Evolutionary conservation across 2,329 filamentous ascomycete species (phyloP).

Genomic region (Penicillium sp.): DNA sequence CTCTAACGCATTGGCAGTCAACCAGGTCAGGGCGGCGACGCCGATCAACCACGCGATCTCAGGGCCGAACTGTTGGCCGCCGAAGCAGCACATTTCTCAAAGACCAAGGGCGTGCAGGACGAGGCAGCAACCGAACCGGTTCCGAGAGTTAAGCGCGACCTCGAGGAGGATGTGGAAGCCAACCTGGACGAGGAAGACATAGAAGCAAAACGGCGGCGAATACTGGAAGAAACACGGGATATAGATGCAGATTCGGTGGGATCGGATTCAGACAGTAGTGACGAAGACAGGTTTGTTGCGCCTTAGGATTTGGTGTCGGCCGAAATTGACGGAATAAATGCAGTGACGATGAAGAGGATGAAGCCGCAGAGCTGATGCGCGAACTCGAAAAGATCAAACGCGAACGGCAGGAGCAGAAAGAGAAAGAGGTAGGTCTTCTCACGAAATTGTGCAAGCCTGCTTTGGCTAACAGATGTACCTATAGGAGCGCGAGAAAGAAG

Average conservation of each 20-base stretch:
- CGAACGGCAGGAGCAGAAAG: conserved; percentile 75
- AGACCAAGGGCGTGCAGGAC: conserved; percentile 64
- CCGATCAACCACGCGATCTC: conserved; percentile 72
- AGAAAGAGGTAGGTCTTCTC: conserved; percentile 56
- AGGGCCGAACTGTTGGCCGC: conserved; percentile 85
- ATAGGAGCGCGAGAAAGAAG: conserved; percentile 74
- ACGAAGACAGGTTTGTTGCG: conserved; percentile 53
- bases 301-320: conserved; percentile 6
- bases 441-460: neutral
- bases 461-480: conserved; percentile 12
- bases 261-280: conserved; percentile 56
- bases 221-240: conserved; percentile 82
- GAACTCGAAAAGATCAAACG: conserved; percentile 92
- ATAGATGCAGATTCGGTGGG: conserved; percentile 78
- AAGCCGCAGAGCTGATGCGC: conserved; percentile 82
- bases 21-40: conserved; percentile 83
- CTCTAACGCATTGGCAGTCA: conserved; percentile 48
- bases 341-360: conserved; percentile 71
- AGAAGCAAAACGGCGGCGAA: conserved; percentile 77
- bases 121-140: conserved; percentile 38
- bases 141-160: conserved; percentile 59
- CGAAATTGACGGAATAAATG: conserved; percentile 26
- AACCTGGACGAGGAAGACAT: conserved; percentile 58
- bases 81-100: conserved; percentile 82
- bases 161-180: conserved; percentile 49